phyloP scores from a whole-genome alignment of 768 basidiomycete genomes.

The Tulasnella sp. region DNA sequence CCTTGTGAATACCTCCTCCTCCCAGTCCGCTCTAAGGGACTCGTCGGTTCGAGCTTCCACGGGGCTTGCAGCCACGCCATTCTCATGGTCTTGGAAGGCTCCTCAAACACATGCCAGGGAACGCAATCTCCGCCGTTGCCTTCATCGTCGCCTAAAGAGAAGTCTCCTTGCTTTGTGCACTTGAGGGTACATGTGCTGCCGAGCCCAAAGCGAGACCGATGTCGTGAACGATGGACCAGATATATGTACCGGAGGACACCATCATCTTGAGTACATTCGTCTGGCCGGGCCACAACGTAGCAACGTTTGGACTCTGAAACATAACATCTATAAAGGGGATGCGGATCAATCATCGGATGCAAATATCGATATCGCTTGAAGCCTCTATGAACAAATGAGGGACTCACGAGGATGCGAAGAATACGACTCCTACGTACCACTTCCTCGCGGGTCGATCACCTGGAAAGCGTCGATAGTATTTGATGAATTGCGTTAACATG shows the following conservation, averaged over 20 bases:
- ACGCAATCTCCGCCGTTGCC: slow-evolving; percentile 49
- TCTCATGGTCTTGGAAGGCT: slow-evolving; percentile 39
- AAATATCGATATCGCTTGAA: no score
- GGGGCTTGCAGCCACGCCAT: slow-evolving; percentile 33
- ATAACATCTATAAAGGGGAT: no score
- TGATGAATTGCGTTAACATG: no score
- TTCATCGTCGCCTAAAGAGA: slow-evolving; percentile 27
- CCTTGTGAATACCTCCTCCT: slow-evolving; percentile 59
- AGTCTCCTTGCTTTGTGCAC: slow-evolving; percentile 81
- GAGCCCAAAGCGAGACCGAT: slow-evolving; percentile 73
- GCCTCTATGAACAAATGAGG: no score
- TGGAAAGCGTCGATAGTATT: no score
- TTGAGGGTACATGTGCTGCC: slow-evolving; percentile 88
- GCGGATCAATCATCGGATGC: no score
- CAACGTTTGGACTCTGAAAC: no score
- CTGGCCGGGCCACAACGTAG: no score
- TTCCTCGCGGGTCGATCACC: no score
- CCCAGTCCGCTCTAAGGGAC: slow-evolving; percentile 72
- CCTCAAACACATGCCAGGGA: slow-evolving; percentile 64
- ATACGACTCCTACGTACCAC: no score
- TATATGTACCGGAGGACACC: slow-evolving; percentile 94
- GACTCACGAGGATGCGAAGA: no score
- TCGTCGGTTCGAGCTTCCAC: slow-evolving; percentile 31
- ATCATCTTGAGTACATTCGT: slow-evolving; percentile 63
- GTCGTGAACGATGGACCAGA: slow-evolving; percentile 91